Conservation (phyloP, 2,329 filamentous ascomycete genomes). For the Septoria petroselini region DNA sequence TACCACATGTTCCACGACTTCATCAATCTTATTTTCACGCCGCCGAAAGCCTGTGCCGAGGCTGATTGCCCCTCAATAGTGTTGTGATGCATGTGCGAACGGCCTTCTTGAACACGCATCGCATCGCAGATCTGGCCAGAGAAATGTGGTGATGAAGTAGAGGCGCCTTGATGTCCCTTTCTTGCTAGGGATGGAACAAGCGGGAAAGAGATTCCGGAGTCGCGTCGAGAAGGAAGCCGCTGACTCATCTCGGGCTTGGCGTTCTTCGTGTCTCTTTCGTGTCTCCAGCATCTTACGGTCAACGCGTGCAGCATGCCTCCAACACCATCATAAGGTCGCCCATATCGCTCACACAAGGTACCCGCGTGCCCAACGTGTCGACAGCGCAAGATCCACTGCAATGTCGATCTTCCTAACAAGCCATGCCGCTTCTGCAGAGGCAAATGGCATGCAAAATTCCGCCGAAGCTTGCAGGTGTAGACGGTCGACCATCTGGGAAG, state of each 20-base stretch:
- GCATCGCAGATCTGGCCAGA: too few species aligned
- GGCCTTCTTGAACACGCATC: background rate
- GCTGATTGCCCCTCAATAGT: conserved; percentile 1
- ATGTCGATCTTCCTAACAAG: conserved; percentile 41
- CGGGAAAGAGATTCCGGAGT: too few species aligned
- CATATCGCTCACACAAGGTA: conserved; percentile 39
- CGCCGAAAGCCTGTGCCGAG: conserved; percentile 7
- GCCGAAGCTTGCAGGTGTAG: conserved; percentile 13
- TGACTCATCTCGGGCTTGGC: too few species aligned
- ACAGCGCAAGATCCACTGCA: conserved; percentile 42
- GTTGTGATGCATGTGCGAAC: background rate
- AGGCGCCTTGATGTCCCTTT: too few species aligned
- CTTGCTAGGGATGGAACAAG: too few species aligned
- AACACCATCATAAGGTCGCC: conserved; percentile 26
- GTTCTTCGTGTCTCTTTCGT: too few species aligned
- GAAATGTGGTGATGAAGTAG: background rate
- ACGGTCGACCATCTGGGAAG: conserved; percentile 10
- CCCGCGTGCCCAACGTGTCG: conserved; percentile 6
- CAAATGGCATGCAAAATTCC: conserved; percentile 40
- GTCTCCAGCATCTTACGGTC: too few species aligned
- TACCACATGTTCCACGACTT: background rate
- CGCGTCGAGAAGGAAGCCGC: too few species aligned
- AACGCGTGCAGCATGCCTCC: too few species aligned
- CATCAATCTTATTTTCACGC: conserved; percentile 4
- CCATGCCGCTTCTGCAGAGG: conserved; percentile 42